Evolutionary conservation across 768 basidiomycete species (phyloP).

Genomic region (Agrocybe praecox): DNA sequence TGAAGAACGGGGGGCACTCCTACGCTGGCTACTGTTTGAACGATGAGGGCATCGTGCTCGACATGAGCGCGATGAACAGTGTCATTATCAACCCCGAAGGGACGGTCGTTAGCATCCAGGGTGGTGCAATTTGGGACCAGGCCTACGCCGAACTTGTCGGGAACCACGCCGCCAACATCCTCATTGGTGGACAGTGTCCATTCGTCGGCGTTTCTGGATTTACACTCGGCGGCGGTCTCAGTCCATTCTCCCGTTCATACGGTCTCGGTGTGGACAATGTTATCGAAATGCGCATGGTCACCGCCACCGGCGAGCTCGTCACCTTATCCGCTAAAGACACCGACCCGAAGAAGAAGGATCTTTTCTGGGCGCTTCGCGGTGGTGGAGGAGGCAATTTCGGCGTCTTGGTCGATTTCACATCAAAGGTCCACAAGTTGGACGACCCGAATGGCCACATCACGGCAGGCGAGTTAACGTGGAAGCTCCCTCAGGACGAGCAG

Average conservation of each 20-base stretch:
- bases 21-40: neutral
- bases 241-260: neutral
- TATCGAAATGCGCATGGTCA: neutral
- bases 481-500: neutral
- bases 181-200: neutral
- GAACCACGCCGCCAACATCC: neutral
- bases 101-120: neutral
- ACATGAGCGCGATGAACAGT: neutral
- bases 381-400: neutral
- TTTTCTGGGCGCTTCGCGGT: neutral
- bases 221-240: neutral
- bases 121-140: neutral
- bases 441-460: neutral
- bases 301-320: neutral
- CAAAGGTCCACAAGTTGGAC: neutral
- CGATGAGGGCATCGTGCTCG: neutral
- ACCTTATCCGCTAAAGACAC: neutral
- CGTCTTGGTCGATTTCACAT: neutral
- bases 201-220: neutral
- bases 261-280: neutral
- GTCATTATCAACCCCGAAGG: neutral
- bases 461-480: neutral
- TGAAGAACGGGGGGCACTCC: neutral
- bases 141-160: neutral
- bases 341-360: neutral